Base-by-base conservation (phyloP, 164 flowering plant species). In the Tinospora cordifolia region DNA sequence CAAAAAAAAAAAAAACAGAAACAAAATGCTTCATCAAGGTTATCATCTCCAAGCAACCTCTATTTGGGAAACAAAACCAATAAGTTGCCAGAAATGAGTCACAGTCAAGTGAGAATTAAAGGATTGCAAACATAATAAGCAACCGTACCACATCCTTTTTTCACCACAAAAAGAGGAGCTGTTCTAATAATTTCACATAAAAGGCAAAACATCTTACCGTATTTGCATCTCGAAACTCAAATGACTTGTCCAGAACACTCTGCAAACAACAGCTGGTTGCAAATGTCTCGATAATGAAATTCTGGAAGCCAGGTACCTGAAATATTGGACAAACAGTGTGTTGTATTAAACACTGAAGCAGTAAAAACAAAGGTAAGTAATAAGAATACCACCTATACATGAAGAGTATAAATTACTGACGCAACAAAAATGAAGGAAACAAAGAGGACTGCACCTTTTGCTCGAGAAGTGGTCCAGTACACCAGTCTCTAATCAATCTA, bases 201-300 rank as follows among this genome's bases (percentile, higher is more conserved):
- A 70, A 34, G 57, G 62, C 8, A 4, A 3, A 24, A 46, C 38
- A 68, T 70, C 90, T 87, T 82, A 92, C 98, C 68, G 97, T 87
- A 79, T 89, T 90, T 71, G 97, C 95, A 83, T 92, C 98, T 65
- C 84, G 90, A 65, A 95, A 84, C 76, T 95, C 92, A 62, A 95
- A 92, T 25, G 98, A 88, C 77, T 83, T 90, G 83, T 92, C 99
- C n/a, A 95, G 90, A 70, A 92, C 95, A 75, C 99, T 92, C 77
- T 90, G 84, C 66, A 95, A 81, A 77, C 99, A 95, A 79, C 99
- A 95, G 72, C 86, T 81, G 40, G 82, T 81, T 38, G 98, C 98
- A 71, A 95, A 95, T 38, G 77, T 73, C 81, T 91, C 92, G 19
- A 90, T 77, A 40, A 92, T 78, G 73, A 90, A 95, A 54, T 70